Evolutionary conservation across 2,329 filamentous ascomycete species (phyloP).

Genomic region (Phoma sp.): DNA sequence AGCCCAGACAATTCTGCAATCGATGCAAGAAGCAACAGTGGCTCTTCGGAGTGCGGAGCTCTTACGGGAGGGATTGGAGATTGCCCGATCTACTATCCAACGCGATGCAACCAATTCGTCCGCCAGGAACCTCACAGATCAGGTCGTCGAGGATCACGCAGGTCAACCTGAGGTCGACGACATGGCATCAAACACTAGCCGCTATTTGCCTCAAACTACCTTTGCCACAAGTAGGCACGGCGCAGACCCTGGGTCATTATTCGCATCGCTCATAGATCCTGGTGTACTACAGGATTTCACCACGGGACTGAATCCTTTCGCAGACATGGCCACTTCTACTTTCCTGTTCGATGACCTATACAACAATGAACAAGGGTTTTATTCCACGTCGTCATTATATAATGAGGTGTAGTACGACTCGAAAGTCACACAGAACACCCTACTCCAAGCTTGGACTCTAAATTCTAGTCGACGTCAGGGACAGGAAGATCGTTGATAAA

Average conservation of each 20-base stretch:
- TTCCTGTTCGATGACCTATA: background rate
- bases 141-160: background rate
- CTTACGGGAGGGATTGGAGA: background rate
- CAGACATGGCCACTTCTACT: background rate
- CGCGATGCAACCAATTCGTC: background rate
- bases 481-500: constrained; percentile 71
- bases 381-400: background rate
- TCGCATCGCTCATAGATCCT: background rate
- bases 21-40: background rate
- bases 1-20: background rate
- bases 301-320: background rate
- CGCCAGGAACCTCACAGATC: background rate
- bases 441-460: background rate
- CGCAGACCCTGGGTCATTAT: background rate
- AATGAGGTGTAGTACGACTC: too few species aligned
- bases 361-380: background rate
- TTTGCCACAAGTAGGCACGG: background rate
- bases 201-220: background rate
- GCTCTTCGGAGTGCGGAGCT: background rate
- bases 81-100: background rate
- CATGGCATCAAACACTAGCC: background rate
- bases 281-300: background rate
- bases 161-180: background rate
- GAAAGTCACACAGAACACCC: too few species aligned
- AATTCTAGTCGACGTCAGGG: constrained; percentile 63